Base-by-base conservation (phyloP, 1,284 basidiomycete genomes). In the Ceraceosorus guamensis region DNA sequence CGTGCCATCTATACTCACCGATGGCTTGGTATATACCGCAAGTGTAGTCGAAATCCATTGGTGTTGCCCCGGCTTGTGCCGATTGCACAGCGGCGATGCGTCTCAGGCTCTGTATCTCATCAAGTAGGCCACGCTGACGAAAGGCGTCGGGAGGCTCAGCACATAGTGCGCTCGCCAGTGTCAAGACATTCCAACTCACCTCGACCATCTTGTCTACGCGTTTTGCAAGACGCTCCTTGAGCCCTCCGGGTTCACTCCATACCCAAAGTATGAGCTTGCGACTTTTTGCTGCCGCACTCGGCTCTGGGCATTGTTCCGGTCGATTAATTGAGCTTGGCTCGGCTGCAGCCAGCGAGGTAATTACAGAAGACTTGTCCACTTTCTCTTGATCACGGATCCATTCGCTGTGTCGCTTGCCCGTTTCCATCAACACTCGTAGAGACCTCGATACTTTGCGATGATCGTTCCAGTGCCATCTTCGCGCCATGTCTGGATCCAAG, bases 391-490 rank as follows among this genome's bases (percentile, higher is more conserved):
- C 76, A 44, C 49, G 54, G 34, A 88, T 81, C 41, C 89, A 82
- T 41, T 87, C 84, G 61, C 88, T 90, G 0, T 86, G 82, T 32
- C 78, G 80, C 39, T 80, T 80, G 1, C 86, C 84, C 1, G 82
- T 83, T 60, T 89, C 85, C 77, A 84, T 85, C 61, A 91, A 85
- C 34, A 97, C 85, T 47, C 84, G 82, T 1, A 99, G 77, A 60
- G 83, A 88, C 31, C 92, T 82, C 24, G 88, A 77, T 1, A 96
- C 87, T 75, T 97, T 99, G 16, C 95, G 81, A 0, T 88, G 85
- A 70, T 99, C 95, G 60, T 82, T 83, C 89, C 91, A 95, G 76
- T 98, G 95, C 93, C 95, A 98, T 60, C 91, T 80, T 13, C 79
- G 79, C 0, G 89, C 89, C 57, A 91, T 85, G 0, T 75, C 69